Evolutionary conservation across 106 monocot genomes (phyloP), one percentile per base, ranked within the genome.

Genomic region (Gastrodia elata): DNA sequence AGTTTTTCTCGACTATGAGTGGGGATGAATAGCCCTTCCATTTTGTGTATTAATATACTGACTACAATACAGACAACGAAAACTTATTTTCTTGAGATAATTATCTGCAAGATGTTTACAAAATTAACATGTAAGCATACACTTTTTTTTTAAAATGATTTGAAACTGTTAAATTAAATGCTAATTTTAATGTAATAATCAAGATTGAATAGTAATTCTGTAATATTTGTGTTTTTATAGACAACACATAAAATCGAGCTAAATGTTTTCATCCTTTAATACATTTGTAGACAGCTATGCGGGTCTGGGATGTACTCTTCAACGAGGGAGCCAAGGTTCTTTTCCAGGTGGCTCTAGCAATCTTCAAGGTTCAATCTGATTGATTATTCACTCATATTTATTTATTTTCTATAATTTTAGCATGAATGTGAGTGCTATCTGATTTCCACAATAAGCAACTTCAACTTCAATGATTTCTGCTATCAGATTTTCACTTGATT

Each of bases 251-350:
- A 20, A 36, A 38, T 67, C 30, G 16, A 65, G 30, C 37, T 70
- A 55, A 2, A 8, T 34, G 20, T 77, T 59, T 68, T 73, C 24
- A 35, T 48, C 70, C 14, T 64, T 73, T 25, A 69, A 71, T 81
- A 13, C 79, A 69, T 24, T 8, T 34, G 6, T 26, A 96, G 95
- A 96, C 95, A 42, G 86, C 95, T 3, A 77, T 96, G 77, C 83
- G 92, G 69, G 91, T 96, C 38, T 96, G 95, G 95, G 95, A 96
- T 92, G 87, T 89, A 38, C 83, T 96, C 3, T 96, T 96, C 82
- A 89, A 96, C 68, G 95, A 96, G 61, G 95, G 95, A 70, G 95
- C 95, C 15, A 92, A 96, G 69, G 92, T 96, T 77, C 76, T 96
- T 39, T 92, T 96, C 56, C 75, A 92, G 74, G 89, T 92, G 3